Conservation (phyloP, 306 rosid genomes). For the Malus fusca region DNA sequence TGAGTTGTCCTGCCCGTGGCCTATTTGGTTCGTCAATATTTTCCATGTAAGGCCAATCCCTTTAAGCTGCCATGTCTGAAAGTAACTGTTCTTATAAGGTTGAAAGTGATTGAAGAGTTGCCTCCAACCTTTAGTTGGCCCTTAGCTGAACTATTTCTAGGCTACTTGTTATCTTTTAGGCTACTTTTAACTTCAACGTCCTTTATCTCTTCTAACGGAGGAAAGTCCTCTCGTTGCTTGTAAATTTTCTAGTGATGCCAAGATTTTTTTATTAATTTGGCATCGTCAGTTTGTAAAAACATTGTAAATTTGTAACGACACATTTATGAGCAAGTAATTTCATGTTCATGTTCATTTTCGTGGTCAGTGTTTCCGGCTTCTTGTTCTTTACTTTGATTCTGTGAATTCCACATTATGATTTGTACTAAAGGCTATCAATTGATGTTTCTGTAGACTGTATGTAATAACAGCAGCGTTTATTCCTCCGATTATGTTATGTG, state of each 20-base stretch:
- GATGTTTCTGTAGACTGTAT: too few species aligned
- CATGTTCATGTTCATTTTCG: neutral
- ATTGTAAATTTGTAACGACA: neutral
- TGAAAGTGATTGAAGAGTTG: neutral
- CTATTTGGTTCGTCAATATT: neutral
- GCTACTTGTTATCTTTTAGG: neutral
- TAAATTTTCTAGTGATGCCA: neutral
- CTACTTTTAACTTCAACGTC: neutral
- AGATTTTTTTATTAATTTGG: neutral
- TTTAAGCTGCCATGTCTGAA: neutral
- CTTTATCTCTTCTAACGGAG: neutral
- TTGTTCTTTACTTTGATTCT: neutral
- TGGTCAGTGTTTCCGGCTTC: neutral
- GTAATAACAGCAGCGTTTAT: neutral
- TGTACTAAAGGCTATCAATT: too few species aligned
- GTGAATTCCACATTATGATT: neutral
- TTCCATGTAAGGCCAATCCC: neutral
- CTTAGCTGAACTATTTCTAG: neutral
- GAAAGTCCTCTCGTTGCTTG: neutral
- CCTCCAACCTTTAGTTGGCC: neutral
- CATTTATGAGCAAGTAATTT: neutral
- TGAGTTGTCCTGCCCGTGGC: neutral
- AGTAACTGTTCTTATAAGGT: neutral
- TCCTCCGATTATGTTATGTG: neutral
- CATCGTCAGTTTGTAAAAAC: neutral